A percentile compares a stretch with the other conserved stretches of the same genome.
These are phyloP conservation scores for Prunus mume DNA, from an alignment of 306 rosid species.

Conservation along the genomic window DNA sequence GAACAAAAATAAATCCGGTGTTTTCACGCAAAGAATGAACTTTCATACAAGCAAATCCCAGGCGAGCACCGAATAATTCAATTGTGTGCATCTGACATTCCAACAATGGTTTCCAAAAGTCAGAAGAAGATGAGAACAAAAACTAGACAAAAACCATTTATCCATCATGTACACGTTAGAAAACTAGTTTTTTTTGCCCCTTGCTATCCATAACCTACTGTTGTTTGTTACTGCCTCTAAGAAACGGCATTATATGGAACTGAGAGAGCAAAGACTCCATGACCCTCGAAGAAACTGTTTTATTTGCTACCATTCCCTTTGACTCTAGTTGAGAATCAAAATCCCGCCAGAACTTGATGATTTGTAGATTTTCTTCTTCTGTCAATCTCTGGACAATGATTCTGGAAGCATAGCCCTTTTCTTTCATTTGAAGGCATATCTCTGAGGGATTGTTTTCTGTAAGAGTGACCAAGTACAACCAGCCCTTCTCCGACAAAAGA, in stretches of 20 bases:
- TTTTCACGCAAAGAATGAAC: not conserved
- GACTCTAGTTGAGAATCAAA: slow-evolving; percentile 30
- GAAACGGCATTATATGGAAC: slow-evolving; percentile 34
- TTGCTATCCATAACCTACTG: slow-evolving; percentile 22
- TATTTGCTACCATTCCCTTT: slow-evolving; percentile 25
- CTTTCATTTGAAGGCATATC: slow-evolving; percentile 73
- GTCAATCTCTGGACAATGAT: slow-evolving; percentile 84
- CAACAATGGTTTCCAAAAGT: not conserved
- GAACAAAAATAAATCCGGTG: not conserved
- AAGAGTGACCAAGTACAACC: slow-evolving; percentile 89
- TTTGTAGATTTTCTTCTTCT: slow-evolving; percentile 87
- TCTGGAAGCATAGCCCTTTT: slow-evolving; percentile 76
- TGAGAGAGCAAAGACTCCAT: slow-evolving; percentile 44
- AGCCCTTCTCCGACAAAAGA: slow-evolving; percentile 82
- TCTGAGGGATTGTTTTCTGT: slow-evolving; percentile 71
- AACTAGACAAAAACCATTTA: not conserved
- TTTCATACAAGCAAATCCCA: not conserved
- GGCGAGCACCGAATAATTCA: not conserved
- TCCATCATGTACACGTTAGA: not conserved
- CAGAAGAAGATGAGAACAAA: not conserved
- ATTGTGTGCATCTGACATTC: not conserved
- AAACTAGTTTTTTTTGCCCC: not conserved
- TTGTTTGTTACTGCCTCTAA: slow-evolving; percentile 37
- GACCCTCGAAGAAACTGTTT: slow-evolving; percentile 33
- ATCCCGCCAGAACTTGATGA: slow-evolving; percentile 90